A percentile compares a stretch with the other conserved stretches of the same genome.
Conservation (phyloP, 2,329 filamentous ascomycete species). For the Fusarium sp. region DNA sequence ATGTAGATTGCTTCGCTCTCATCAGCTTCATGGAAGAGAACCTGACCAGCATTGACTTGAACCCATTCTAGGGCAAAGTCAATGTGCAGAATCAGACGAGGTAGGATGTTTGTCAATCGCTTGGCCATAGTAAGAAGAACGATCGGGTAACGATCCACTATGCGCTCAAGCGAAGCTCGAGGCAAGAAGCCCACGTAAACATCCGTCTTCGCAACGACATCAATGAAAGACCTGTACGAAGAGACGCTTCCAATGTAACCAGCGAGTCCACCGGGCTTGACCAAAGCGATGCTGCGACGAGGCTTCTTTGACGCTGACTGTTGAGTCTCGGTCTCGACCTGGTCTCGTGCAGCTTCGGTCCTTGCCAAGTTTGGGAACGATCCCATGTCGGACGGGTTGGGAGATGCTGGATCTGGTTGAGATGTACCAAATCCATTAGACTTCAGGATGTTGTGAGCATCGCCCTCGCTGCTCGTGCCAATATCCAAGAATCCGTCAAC, state of each 20-base stretch:
- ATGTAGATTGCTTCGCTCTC: slow-evolving; percentile 99
- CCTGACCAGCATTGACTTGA: slow-evolving; percentile 93
- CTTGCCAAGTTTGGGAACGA: slow-evolving; percentile 47
- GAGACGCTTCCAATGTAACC: slow-evolving; percentile 96
- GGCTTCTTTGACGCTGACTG: slow-evolving; percentile 58
- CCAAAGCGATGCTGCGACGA: slow-evolving; percentile 82
- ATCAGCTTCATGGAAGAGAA: slow-evolving; percentile 92
- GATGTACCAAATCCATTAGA: slow-evolving; percentile 44
- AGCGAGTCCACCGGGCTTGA: slow-evolving; percentile 93
- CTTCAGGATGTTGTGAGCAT: slow-evolving; percentile 51
- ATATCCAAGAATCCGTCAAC: slow-evolving; percentile 97
- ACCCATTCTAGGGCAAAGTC: slow-evolving; percentile 99
- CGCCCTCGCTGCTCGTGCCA: slow-evolving; percentile 70
- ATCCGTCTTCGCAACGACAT: slow-evolving; percentile 97
- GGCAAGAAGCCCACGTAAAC: slow-evolving; percentile 97
- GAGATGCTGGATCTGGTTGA: slow-evolving; percentile 29
- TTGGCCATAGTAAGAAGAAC: slow-evolving; percentile 97
- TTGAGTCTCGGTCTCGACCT: slow-evolving; percentile 53
- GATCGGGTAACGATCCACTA: slow-evolving; percentile 92
- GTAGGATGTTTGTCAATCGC: slow-evolving; percentile 87
- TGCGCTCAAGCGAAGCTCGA: slow-evolving; percentile 84
- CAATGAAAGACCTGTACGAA: slow-evolving; percentile 94
- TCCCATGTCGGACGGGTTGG: slow-evolving; percentile 41
- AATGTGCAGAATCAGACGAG: slow-evolving; percentile 91
- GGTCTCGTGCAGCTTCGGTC: slow-evolving; percentile 47